phyloP scores from a whole-genome alignment of 192 early-diverging fungal species.

The Paraglomus brasilianum region DNA sequence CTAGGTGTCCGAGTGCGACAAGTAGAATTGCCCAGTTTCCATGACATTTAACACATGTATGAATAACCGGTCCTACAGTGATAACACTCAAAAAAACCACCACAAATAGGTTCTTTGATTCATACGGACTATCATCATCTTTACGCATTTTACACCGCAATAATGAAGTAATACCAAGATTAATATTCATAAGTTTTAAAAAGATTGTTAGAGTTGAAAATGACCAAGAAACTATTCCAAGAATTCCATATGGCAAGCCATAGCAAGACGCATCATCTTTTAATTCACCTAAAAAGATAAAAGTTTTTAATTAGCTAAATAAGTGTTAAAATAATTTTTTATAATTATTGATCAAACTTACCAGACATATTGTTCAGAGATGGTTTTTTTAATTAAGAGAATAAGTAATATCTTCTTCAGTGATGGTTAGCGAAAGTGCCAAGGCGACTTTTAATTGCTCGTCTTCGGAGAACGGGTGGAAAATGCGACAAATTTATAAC shows the following conservation, averaged over 20 bases:
- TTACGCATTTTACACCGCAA: constrained; percentile 14
- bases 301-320: too few species aligned
- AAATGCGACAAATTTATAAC: too few species aligned
- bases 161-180: neutral
- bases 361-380: too few species aligned
- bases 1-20: constrained; percentile 14
- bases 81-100: neutral
- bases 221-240: constrained; percentile 7
- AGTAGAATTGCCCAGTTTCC: constrained; percentile 3
- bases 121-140: neutral
- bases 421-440: too few species aligned
- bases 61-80: neutral
- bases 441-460: too few species aligned
- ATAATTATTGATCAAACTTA: too few species aligned
- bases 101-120: neutral
- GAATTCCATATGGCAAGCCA: constrained; percentile 29
- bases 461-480: too few species aligned
- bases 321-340: too few species aligned
- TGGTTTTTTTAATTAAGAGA: too few species aligned
- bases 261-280: constrained; percentile 6
- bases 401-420: too few species aligned
- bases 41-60: neutral
- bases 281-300: too few species aligned
- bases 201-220: neutral
- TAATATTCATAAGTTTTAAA: neutral